Base-by-base conservation (phyloP, 2,329 filamentous ascomycete species). In the Xenosphaeropsis pyriputrescens region DNA sequence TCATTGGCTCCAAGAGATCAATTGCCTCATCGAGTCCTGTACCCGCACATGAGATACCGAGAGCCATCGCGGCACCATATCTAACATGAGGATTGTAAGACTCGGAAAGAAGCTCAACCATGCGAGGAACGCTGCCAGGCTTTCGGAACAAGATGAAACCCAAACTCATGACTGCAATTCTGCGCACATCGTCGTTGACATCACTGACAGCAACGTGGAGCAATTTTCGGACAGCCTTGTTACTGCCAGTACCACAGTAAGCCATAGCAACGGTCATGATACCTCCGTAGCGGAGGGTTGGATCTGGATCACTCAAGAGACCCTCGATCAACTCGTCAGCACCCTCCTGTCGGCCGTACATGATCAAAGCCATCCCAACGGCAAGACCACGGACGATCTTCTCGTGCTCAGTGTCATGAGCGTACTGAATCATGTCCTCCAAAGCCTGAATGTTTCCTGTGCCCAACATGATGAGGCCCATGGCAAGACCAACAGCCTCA, bases 111-210 rank as follows among this genome's bases (percentile, higher is more conserved):
- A 98, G 75, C 63, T 98, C 93, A 31, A 98, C 91, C 88, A 98
- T 98, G 45, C 93, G 84, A 38, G 93, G 93, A 13, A 98, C 91
- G 51, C 86, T 94, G 50, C 85, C 85, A 34, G 93, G 85, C 68
- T 96, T 98, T 45, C 91, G 75, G 81, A 98, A 98, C 18, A 98
- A 74, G 47, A 98, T 95, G 62, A 98, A 98, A 32, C 91, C 91
- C 56, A 98, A 72, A 61, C 85, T 93, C 83, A 98, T 93, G 45
- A 98, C 91, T 11, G 91, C 91, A 44, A 93, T 85, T 51, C 91
- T 77, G 49, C 91, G 84, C 29, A 98, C 91, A 57, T 98, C 91
- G 50, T 98, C 91, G 52, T 88, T 96, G 46, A 96, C 91, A 62
- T 98, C 91, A 57, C 88, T 96, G 46, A 98, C 93, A 40, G 91